Base-by-base conservation (phyloP, 192 early-diverging fungal genomes). In the Entomortierella beljakovae region DNA sequence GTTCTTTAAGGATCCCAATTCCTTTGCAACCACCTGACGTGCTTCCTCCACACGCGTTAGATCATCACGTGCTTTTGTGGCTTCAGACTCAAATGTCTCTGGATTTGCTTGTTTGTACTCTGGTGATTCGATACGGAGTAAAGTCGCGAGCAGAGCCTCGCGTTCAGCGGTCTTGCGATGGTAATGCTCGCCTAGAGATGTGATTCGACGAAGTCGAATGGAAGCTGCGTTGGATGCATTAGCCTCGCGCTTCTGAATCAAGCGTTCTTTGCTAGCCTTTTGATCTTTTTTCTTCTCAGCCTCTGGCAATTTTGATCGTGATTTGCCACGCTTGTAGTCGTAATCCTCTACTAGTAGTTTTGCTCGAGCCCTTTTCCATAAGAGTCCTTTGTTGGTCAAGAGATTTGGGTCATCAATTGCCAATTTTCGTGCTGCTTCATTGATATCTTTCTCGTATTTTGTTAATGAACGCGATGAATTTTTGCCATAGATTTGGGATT, bases 401-500 rank as follows among this genome's bases (percentile, higher is more conserved):
- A 87, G 49, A 35, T 61, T 53, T 22, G 86, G 83, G 43, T 87
- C 81, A 11, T 80, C 57, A 22, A 87, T 67, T 10, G 84, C 88
- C 10, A 89, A 73, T 29, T 65, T 71, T 22, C 83, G 67, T 16
- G 83, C 75, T 9, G 88, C 88, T 37, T 59, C 48, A 46, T 89
- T 89, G 55, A 89, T 89, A 11, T 84, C 85, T 6, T 79, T 51
- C 70, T 89, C 84, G 33, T 89, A 89, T 32, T 76, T 66, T 38
- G 88, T 87, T 22, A 89, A 57, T 10, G 81, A 63, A 7, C 88
- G 81, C 20, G 70, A 80, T 1, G 64, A 81, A n/a, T 84, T 79
- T 49, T 89, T 89, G 16, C 88, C 88, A 34, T 86, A 89, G 55
- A 89, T 87, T 6, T 71, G 71, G 1, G 87, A 83, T 51, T 85